Conservation (phyloP, 169 alveolate genomes). For the Plasmodium berghei region DNA sequence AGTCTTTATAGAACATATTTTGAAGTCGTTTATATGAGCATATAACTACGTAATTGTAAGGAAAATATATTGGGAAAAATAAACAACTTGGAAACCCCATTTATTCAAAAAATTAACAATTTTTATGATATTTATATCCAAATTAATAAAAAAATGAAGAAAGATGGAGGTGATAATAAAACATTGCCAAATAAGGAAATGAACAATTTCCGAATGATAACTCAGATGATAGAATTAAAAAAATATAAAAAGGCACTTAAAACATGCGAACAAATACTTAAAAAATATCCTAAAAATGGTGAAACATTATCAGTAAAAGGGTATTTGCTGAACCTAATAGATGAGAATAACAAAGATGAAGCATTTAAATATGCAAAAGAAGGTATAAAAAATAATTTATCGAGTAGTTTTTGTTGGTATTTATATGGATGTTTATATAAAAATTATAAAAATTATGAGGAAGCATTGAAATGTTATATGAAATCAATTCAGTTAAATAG, state of each 20-base stretch:
- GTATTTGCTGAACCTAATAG: slow-evolving; percentile 40
- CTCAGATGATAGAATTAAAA: slow-evolving; percentile 67
- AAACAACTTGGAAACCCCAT: too few relatives aligned
- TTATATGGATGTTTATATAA: slow-evolving; percentile 73
- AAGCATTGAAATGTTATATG: slow-evolving; percentile 61
- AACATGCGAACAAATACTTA: slow-evolving; percentile 69
- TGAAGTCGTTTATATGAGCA: too few relatives aligned
- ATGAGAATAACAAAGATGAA: slow-evolving; percentile 66
- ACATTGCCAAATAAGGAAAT: slow-evolving; percentile 47
- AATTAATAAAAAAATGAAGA: slow-evolving; percentile 18
- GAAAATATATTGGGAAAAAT: too few relatives aligned
- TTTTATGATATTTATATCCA: too few relatives aligned
- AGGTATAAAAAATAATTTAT: slow-evolving; percentile 66
- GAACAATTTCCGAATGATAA: slow-evolving; percentile 65
- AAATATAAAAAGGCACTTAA: slow-evolving; percentile 67
- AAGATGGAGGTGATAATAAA: slow-evolving; percentile 23
- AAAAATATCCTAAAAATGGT: slow-evolving; percentile 66
- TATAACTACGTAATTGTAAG: too few relatives aligned
- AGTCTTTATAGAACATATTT: too few relatives aligned
- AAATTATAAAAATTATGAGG: slow-evolving; percentile 62
- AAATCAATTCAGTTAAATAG: slow-evolving; percentile 46
- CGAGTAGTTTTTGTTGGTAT: slow-evolving; percentile 76
- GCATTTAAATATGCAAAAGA: slow-evolving; percentile 68
- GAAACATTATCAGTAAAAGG: slow-evolving; percentile 72
- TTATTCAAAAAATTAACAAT: too few relatives aligned